Conservation (phyloP, 2,329 filamentous ascomycete genomes). For the Fusarium sp. region DNA sequence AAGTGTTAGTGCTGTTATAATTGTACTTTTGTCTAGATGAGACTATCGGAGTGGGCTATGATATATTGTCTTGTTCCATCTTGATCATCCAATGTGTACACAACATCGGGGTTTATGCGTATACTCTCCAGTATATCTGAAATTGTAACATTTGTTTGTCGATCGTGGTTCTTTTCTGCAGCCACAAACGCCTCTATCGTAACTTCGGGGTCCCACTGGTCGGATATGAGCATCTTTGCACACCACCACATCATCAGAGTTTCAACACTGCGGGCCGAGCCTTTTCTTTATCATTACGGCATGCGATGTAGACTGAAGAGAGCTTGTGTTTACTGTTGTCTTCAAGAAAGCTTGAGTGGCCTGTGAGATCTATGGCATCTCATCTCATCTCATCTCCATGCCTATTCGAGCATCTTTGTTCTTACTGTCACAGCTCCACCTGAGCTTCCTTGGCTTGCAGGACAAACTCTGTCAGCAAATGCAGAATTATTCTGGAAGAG, state of each 20-base stretch:
- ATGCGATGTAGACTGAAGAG: constrained; percentile 3
- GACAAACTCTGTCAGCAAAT: neutral
- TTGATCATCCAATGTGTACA: neutral
- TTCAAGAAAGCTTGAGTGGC: neutral
- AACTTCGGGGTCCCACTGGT: neutral
- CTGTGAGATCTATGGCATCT: neutral
- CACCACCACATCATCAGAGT: constrained; percentile 22
- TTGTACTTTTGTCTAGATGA: neutral
- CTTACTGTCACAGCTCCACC: neutral
- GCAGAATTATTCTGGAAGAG: constrained; percentile 22
- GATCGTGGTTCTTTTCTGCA: neutral
- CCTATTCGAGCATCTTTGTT: neutral
- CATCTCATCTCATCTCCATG: neutral
- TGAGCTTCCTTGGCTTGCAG: neutral
- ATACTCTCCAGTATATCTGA: rapidly evolving
- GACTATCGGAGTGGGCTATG: neutral
- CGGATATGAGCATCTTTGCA: neutral
- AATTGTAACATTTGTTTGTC: neutral
- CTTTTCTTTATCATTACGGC: constrained; percentile 27
- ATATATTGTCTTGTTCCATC: neutral
- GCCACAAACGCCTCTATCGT: neutral
- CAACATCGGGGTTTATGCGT: neutral
- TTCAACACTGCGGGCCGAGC: constrained; percentile 39
- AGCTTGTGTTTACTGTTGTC: neutral
- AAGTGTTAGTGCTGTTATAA: neutral